These are phyloP conservation scores for Antrodiella citrinella DNA, from an alignment of 768 basidiomycete genomes.

Conservation along the genomic window DNA sequence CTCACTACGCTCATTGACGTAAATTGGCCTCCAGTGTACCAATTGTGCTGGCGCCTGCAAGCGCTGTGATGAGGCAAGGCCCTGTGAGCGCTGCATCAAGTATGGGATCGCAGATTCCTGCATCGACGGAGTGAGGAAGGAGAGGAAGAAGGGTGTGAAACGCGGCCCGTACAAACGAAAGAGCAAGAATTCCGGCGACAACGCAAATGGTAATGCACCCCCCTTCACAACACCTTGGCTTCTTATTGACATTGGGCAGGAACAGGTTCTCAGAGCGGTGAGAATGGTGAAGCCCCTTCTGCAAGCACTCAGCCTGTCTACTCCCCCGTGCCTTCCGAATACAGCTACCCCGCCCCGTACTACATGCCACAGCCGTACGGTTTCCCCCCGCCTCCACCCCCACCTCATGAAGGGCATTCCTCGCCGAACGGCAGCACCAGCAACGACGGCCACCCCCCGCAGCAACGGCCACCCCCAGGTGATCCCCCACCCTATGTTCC, in stretches of 20 bases:
- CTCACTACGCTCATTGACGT: constrained; percentile 2
- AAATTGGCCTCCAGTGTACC: constrained; percentile 32
- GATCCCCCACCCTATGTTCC: constrained; percentile 27
- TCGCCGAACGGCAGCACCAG: constrained; percentile 21
- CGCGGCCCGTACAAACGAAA: constrained; percentile 53
- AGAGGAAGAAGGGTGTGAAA: constrained; percentile 54
- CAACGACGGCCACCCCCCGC: constrained; percentile 1
- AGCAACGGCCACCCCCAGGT: constrained; percentile 16
- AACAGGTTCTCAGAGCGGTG: constrained; percentile 6
- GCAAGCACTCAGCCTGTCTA: constrained; percentile 11
- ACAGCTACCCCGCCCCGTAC: constrained; percentile 26
- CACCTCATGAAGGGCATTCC: constrained; percentile 30
- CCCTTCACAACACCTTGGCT: constrained; percentile 3
- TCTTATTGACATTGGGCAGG: constrained; percentile 3
- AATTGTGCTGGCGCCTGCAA: constrained; percentile 53
- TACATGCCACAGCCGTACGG: constrained; percentile 36
- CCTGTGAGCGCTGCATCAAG: constrained; percentile 57
- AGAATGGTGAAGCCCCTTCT: constrained; percentile 7
- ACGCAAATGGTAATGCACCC: constrained; percentile 5
- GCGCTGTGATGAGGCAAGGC: constrained; percentile 49
- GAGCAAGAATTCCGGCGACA: constrained; percentile 23
- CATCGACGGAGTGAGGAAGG: constrained; percentile 53
- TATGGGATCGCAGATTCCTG: constrained; percentile 53
- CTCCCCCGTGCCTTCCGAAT: constrained; percentile 30
- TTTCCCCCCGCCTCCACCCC: constrained; percentile 33